These are phyloP conservation scores for Diaporthe sp. DNA, from an alignment of 2,329 filamentous ascomycete genomes.

Conservation along the genomic window DNA sequence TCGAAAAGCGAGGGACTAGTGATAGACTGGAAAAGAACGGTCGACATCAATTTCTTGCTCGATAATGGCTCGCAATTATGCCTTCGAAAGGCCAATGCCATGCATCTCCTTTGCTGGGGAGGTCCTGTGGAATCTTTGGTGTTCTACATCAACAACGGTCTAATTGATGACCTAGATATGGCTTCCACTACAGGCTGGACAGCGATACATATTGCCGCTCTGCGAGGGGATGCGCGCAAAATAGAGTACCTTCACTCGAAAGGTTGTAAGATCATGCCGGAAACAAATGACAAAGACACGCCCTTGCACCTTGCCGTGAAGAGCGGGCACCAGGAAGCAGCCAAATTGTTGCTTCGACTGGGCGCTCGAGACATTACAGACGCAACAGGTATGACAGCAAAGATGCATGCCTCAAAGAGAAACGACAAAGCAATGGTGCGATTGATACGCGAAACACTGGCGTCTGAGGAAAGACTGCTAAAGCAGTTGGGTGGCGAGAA, in stretches of 20 bases:
- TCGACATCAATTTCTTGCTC: too few relatives aligned
- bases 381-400: neutral
- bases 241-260: neutral
- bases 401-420: neutral
- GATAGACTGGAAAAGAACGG: too few relatives aligned
- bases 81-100: too few relatives aligned
- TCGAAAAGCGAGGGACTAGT: too few relatives aligned
- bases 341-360: neutral
- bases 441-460: neutral
- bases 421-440: neutral
- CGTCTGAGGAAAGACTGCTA: neutral
- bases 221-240: too few relatives aligned
- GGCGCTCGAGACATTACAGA: neutral
- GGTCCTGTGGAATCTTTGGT: too few relatives aligned
- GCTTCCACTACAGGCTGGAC: neutral
- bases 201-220: neutral
- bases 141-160: neutral
- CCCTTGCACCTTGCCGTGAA: neutral
- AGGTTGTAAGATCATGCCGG: neutral
- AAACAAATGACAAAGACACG: neutral
- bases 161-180: neutral
- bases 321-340: fast-evolving
- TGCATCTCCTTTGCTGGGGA: too few relatives aligned
- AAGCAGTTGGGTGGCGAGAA: fast-evolving
- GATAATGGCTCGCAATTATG: too few relatives aligned